phyloP scores from a whole-genome alignment of 208 protist species.

The Acanthamoeba royreba region DNA sequence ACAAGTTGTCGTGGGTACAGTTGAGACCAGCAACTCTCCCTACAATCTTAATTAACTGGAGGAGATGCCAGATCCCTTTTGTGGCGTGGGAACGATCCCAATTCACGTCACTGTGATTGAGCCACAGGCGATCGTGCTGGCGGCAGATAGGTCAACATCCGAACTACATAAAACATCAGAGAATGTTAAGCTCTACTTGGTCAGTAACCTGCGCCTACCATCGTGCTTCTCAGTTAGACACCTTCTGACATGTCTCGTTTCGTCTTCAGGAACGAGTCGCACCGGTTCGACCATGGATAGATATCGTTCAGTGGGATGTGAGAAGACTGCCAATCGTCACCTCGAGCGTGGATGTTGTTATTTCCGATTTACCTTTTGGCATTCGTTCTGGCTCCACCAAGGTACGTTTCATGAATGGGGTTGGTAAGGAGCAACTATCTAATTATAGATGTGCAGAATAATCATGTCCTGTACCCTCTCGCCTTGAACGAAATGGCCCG shows the following conservation, averaged over 20 bases:
- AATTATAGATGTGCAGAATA: background rate
- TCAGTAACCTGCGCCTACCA: background rate
- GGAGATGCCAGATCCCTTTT: background rate
- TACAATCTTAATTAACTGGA: background rate
- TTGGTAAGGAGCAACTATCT: background rate
- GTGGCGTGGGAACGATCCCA: background rate
- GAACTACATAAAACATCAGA: background rate
- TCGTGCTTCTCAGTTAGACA: background rate
- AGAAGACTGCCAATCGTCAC: background rate
- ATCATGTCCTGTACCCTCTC: background rate
- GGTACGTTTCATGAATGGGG: too few species aligned
- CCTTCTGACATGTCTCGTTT: background rate
- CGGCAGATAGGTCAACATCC: background rate
- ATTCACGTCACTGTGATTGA: background rate
- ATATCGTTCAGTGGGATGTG: background rate
- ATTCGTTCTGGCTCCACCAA: background rate
- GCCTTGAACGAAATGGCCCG: background rate
- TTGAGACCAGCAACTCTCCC: background rate
- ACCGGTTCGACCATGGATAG: background rate
- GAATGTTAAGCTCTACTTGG: background rate
- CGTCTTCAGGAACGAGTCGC: background rate
- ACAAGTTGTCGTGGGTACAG: background rate
- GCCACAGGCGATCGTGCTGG: background rate
- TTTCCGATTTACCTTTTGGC: constrained; percentile 1
- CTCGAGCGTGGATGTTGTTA: background rate